phyloP scores from a whole-genome alignment of 345 rosid genomes.

The Physaria fendleri region DNA sequence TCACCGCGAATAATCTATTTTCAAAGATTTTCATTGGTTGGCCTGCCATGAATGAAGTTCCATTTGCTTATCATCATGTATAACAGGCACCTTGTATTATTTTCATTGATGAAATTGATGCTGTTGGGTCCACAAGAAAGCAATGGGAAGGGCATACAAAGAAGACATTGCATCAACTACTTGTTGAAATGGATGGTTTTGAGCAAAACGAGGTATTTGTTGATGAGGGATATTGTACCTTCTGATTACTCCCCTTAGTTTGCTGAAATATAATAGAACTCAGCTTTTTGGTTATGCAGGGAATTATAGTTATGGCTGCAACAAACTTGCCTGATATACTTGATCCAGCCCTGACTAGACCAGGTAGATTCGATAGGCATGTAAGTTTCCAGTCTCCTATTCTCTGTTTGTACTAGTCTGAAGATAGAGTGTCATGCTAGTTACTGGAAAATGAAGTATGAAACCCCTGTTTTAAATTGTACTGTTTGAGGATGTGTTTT shows the following conservation, averaged over 20 bases:
- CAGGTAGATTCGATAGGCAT: slow-evolving; percentile 98
- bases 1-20: background rate
- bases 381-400: slow-evolving; percentile 52
- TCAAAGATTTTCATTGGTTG: slow-evolving; percentile 1
- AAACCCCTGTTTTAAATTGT: background rate
- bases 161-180: slow-evolving; percentile 97
- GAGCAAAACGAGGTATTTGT: slow-evolving; percentile 85
- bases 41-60: background rate
- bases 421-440: background rate
- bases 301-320: slow-evolving; percentile 97
- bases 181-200: slow-evolving; percentile 99
- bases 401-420: background rate
- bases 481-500: background rate
- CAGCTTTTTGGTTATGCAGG: slow-evolving; percentile 41
- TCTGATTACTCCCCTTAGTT: background rate
- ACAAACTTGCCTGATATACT: slow-evolving; percentile 98
- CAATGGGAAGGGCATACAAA: slow-evolving; percentile 99
- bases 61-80: slow-evolving; percentile 10
- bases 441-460: background rate
- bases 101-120: slow-evolving; percentile 98
- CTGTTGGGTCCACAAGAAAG: slow-evolving; percentile 94
- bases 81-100: slow-evolving; percentile 93
- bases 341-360: slow-evolving; percentile 99
- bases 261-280: slow-evolving; percentile 2
- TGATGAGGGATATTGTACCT: background rate